Percentiles rank a stretch among this genome's conserved stretches.
Conservation (phyloP, 2,329 filamentous ascomycete species). For the Colletotrichum kahawae region DNA sequence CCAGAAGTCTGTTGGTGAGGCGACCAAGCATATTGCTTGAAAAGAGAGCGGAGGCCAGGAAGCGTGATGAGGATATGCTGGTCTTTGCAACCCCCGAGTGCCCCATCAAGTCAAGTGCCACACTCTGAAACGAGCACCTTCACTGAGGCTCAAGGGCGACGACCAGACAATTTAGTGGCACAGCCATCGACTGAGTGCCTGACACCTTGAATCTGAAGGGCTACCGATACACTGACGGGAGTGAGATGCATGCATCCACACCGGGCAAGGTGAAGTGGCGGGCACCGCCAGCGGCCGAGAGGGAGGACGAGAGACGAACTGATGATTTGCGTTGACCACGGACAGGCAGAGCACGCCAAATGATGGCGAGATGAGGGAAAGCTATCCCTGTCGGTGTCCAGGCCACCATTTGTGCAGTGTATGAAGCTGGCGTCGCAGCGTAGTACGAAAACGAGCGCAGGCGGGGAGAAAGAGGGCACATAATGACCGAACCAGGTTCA, state of each 20-base stretch:
- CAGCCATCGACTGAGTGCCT: background rate
- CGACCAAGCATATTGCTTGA: constrained; percentile 14
- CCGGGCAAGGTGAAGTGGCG: background rate
- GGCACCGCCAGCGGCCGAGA: background rate
- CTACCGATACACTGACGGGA: background rate
- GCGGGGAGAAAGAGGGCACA: background rate
- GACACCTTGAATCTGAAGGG: background rate
- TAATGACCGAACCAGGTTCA: background rate
- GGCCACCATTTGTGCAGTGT: background rate
- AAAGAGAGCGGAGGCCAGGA: background rate
- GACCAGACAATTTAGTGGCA: background rate
- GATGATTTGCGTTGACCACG: background rate
- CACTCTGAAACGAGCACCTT: constrained; percentile 15
- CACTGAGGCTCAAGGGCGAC: constrained; percentile 4
- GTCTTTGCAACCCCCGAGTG: background rate
- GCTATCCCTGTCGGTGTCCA: background rate
- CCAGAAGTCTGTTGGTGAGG: background rate
- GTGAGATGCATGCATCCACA: background rate
- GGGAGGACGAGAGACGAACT: constrained; percentile 5
- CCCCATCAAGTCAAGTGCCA: constrained; percentile 14
- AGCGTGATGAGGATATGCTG: constrained; percentile 11
- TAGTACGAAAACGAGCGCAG: background rate
- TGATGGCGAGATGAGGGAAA: background rate
- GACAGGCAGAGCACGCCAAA: background rate
- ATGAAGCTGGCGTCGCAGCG: background rate